Evolutionary conservation across 495 filamentous ascomycete species (phyloP).

Genomic region (Darksidea phi): DNA sequence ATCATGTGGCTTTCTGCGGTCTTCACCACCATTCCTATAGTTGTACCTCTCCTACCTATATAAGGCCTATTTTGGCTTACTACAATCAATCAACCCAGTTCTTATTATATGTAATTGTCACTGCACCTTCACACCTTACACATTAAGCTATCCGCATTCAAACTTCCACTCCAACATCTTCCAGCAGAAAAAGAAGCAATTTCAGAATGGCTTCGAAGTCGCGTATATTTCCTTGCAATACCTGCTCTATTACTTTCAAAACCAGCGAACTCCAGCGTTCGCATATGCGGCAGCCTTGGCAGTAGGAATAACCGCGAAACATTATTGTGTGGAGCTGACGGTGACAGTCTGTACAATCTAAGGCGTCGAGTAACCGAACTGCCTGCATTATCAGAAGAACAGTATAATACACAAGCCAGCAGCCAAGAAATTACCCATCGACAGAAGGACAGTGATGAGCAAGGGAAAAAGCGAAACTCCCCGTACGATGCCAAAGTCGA

Average conservation of each 20-base stretch:
- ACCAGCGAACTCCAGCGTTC: neutral
- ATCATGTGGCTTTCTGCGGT: neutral
- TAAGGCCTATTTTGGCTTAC: neutral
- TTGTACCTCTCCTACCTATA: neutral
- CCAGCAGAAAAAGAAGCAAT: neutral
- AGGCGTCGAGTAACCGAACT: slow-evolving; percentile 33
- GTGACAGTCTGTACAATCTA: slow-evolving; percentile 32
- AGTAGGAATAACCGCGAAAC: neutral
- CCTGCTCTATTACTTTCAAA: neutral
- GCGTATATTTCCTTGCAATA: neutral
- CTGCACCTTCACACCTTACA: neutral
- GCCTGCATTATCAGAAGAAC: slow-evolving; percentile 23
- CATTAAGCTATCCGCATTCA: neutral
- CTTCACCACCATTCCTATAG: neutral
- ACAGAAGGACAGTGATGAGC: slow-evolving; percentile 5
- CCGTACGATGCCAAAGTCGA: neutral
- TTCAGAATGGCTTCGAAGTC: neutral
- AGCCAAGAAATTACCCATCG: slow-evolving; percentile 13
- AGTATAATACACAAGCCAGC: slow-evolving; percentile 19
- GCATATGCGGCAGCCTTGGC: neutral
- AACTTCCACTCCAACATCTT: neutral
- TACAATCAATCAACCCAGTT: neutral
- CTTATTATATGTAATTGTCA: neutral
- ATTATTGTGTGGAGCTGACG: neutral
- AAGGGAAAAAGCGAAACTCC: neutral